Percentiles rank a stretch among this genome's conserved stretches.
phyloP scores from a whole-genome alignment of 2,329 filamentous ascomycete species.

The Penicillium olsonii region DNA sequence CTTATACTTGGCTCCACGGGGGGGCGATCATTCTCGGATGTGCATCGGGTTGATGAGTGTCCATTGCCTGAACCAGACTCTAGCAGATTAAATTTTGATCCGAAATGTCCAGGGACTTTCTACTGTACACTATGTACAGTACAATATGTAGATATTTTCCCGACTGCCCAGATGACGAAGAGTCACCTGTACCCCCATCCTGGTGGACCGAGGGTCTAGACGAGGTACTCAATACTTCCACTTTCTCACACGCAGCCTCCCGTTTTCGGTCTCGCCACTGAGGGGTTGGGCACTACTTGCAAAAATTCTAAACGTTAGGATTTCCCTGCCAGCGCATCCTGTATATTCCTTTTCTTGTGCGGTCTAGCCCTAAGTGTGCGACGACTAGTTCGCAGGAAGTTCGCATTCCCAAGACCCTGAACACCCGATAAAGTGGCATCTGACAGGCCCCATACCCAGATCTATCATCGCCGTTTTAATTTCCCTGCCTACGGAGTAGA shows the following conservation, averaged over 20 bases:
- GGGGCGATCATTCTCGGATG: conserved; percentile 23
- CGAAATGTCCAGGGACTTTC: no score
- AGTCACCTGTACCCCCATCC: not conserved
- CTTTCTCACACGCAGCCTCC: not conserved
- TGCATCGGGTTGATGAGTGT: conserved; percentile 24
- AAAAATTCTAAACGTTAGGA: no score
- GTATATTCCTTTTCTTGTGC: not conserved
- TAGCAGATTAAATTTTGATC: not conserved
- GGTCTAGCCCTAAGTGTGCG: not conserved
- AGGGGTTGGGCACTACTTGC: conserved; percentile 15
- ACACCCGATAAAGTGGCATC: not conserved
- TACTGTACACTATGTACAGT: no score
- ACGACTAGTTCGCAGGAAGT: conserved; percentile 7
- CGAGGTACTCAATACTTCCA: conserved; percentile 6
- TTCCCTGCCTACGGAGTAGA: conserved; percentile 18
- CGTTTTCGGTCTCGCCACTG: conserved; percentile 20
- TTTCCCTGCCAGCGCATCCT: conserved; percentile 1
- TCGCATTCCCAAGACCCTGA: conserved; percentile 8
- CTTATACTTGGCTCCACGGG: conserved; percentile 9
- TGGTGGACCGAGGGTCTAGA: not conserved
- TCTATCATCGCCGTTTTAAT: conserved; percentile 12
- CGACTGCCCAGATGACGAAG: no score
- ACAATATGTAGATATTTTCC: no score
- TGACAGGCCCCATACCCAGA: conserved; percentile 6
- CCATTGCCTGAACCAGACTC: conserved; percentile 12